A percentile compares a stretch with the other conserved stretches of the same genome.
Conservation (phyloP, 225 moss, liverwort and hornwort species). For the Sphagnum tenellum region DNA sequence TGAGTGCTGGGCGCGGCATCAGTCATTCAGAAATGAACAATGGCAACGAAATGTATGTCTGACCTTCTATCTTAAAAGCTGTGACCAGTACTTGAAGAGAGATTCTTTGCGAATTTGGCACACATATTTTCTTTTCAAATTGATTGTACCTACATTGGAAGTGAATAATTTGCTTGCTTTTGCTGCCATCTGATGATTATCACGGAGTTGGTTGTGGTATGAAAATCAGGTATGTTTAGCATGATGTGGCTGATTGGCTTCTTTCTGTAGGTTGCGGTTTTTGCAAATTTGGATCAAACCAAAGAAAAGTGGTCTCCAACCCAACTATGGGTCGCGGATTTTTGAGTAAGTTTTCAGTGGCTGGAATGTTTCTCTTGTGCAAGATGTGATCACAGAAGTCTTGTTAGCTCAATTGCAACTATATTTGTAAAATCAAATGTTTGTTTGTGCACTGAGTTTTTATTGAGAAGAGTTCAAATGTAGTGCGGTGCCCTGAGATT, state of each 20-base stretch:
- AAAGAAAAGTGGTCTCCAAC: constrained; percentile 42
- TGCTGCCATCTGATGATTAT: too few relatives aligned
- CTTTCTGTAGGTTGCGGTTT: constrained; percentile 55
- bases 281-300: constrained; percentile 95
- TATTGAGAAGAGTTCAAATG: too few relatives aligned
- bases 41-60: constrained; percentile 35
- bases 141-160: too few relatives aligned
- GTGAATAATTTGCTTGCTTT: too few relatives aligned
- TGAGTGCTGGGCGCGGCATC: constrained; percentile 84
- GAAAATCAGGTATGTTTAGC: background rate
- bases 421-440: background rate
- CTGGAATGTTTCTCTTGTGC: too few relatives aligned
- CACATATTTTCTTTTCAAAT: too few relatives aligned
- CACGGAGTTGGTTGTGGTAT: too few relatives aligned
- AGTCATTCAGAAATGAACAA: constrained; percentile 92
- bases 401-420: background rate
- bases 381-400: background rate
- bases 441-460: background rate
- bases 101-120: too few relatives aligned
- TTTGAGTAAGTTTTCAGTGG: constrained; percentile 35
- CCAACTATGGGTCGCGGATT: constrained; percentile 86
- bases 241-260: background rate
- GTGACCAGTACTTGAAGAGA: too few relatives aligned
- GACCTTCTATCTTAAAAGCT: background rate
- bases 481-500: too few relatives aligned